phyloP scores from a whole-genome alignment of 192 early-diverging fungal genomes.

The Entomortierella beljakovae region DNA sequence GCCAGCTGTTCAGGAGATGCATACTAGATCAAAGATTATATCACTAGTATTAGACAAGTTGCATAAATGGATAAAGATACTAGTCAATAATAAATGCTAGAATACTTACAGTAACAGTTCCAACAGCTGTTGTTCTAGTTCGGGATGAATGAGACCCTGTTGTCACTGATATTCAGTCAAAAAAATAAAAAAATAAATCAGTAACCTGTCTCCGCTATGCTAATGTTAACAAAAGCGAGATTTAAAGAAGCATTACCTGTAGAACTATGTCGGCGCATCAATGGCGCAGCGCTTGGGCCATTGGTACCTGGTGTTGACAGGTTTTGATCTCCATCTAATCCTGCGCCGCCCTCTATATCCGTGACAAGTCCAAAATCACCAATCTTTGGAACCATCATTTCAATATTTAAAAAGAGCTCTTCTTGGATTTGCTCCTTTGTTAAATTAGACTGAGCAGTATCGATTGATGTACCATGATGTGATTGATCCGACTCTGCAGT shows the following conservation, averaged over 20 bases:
- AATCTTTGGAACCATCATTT: conserved; percentile 76
- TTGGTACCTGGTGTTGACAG: neutral
- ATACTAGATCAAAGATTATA: conserved; percentile 56
- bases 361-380: conserved; percentile 98
- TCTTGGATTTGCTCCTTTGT: conserved; percentile 47
- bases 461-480: neutral
- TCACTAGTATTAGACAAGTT: neutral
- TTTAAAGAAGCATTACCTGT: conserved; percentile 32
- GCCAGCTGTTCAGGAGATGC: conserved; percentile 89
- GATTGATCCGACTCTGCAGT: neutral
- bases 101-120: conserved; percentile 76
- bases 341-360: conserved; percentile 54
- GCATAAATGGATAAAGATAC: neutral
- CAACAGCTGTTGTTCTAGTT: conserved; percentile 72
- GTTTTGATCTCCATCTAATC: conserved; percentile 6
- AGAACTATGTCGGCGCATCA: conserved; percentile 35
- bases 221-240: neutral
- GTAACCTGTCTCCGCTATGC: neutral
- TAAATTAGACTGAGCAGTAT: neutral
- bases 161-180: conserved; percentile 13
- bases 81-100: neutral
- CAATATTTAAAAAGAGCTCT: conserved; percentile 59
- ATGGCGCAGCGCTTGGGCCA: neutral
- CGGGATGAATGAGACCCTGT: conserved; percentile 38
- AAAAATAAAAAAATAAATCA: neutral